Evolutionary conservation across 768 basidiomycete species (phyloP), one percentile per base, ranked within the genome.

Genomic region (Coprinopsis strossmayeri): DNA sequence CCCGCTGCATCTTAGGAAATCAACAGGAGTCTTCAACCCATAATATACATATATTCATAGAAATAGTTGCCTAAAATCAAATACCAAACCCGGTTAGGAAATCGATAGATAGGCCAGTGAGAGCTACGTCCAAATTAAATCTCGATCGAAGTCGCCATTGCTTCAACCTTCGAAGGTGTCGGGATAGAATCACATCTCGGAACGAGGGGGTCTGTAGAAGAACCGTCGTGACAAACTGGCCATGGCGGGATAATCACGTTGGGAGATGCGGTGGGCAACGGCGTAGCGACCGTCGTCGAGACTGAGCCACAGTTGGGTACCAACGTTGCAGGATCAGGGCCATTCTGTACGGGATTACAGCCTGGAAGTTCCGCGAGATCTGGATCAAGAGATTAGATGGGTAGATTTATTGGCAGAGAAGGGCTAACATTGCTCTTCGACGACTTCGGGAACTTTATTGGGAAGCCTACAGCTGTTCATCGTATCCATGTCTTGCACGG

Each of bases 381-480:
- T 48, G 34, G 37, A 32, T 7, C 30, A 15, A 32, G 30, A n/a
- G n/a, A n/a, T n/a, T n/a, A n/a, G n/a, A n/a, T n/a, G n/a, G n/a
- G n/a, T n/a, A n/a, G n/a, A n/a, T n/a, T n/a, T n/a, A n/a, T n/a
- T 7, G 15, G 34, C 30, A 32, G 7, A 32, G 7, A 34, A 26
- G 37, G 25, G 46, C 50, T 17, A 21, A 45, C 50, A 51, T 38
- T 26, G 17, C 27, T 40, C 45, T 24, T 51, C 50, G 11, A 51
- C 45, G 23, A 46, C 37, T 21, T 51, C 50, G 15, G 45, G 44
- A 21, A 51, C 37, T 26, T 51, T 51, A 26, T 45, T 46, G 5
- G 35, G 25, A 15, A 46, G 44, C 1, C 50, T 17, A 25, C 50
- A 51, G 50, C 17, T 51, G 37, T 51, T 51, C 50, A 51, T 51